phyloP scores from a whole-genome alignment of 2,329 filamentous ascomycete genomes.

The Trichoderma atroviride region DNA sequence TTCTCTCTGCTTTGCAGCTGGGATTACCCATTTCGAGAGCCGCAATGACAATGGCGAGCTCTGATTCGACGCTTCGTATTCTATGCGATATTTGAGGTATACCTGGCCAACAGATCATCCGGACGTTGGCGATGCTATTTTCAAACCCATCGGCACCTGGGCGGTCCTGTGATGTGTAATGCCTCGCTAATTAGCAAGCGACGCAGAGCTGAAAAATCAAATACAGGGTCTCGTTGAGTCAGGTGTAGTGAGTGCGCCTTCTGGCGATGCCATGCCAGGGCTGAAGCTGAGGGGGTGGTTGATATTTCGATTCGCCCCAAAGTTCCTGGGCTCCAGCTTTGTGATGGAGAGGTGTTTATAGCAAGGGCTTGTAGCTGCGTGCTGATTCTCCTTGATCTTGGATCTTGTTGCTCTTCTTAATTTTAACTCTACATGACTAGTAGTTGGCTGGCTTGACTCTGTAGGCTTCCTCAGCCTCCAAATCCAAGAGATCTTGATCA shows the following conservation, averaged over 20 bases:
- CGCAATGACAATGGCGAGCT: not conserved
- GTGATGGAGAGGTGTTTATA: not conserved
- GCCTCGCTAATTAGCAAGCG: not conserved
- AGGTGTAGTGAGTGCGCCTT: not conserved
- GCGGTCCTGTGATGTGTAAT: not conserved
- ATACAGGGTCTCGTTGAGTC: not conserved
- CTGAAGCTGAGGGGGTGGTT: constrained; percentile 4
- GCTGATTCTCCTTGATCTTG: not conserved
- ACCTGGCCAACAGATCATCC: not conserved
- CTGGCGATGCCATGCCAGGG: not conserved
- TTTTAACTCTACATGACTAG: not conserved
- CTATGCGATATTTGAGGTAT: not conserved
- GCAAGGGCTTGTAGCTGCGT: not conserved
- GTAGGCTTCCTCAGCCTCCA: not conserved
- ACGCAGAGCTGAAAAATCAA: not conserved
- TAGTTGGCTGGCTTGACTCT: not conserved
- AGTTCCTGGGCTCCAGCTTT: not conserved
- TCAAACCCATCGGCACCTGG: not conserved
- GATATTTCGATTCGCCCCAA: not conserved
- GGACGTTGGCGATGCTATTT: not conserved
- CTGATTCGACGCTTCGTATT: constrained; percentile 24
- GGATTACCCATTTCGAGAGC: constrained; percentile 15
- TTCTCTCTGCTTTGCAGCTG: constrained; percentile 9
- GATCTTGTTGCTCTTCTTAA: not conserved
- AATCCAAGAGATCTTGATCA: not conserved